A percentile compares a stretch with the other conserved stretches of the same genome.
phyloP scores from a whole-genome alignment of 495 filamentous ascomycete species.

The Pseudevernia furfuracea region DNA sequence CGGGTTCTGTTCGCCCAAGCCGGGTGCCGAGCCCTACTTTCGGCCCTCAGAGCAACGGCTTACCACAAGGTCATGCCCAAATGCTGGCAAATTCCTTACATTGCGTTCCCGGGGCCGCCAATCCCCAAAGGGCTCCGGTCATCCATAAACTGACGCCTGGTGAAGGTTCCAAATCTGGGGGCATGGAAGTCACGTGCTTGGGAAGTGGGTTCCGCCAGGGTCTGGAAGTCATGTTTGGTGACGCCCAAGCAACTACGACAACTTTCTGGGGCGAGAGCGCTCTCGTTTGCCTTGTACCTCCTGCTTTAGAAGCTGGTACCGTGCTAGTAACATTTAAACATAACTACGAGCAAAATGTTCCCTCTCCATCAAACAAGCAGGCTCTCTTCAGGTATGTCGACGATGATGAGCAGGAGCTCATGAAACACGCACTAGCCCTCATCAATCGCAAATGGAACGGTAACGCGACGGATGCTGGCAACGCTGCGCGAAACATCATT shows the following conservation, averaged over 20 bases:
- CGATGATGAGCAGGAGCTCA: slow-evolving; percentile 64
- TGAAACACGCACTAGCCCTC: slow-evolving; percentile 50
- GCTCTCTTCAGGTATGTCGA: slow-evolving; percentile 73
- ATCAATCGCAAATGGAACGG: slow-evolving; percentile 51
- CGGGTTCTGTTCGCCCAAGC: slow-evolving; percentile 53
- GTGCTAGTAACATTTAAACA: slow-evolving; percentile 71
- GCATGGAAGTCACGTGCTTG: slow-evolving; percentile 75
- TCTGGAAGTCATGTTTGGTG: slow-evolving; percentile 81
- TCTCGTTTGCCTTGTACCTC: slow-evolving; percentile 78
- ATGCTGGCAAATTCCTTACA: slow-evolving; percentile 32
- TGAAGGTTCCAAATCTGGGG: slow-evolving; percentile 73
- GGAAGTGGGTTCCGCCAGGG: slow-evolving; percentile 73
- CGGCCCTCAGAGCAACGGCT: slow-evolving; percentile 33
- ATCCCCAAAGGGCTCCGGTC: slow-evolving; percentile 41
- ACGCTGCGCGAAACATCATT: slow-evolving; percentile 50
- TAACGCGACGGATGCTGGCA: slow-evolving; percentile 40
- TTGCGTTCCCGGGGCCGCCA: slow-evolving; percentile 30
- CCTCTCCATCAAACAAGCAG: slow-evolving; percentile 46
- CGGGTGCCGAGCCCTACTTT: slow-evolving; percentile 43
- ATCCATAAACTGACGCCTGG: slow-evolving; percentile 73
- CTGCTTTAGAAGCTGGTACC: slow-evolving; percentile 56
- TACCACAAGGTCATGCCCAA: slow-evolving; percentile 28
- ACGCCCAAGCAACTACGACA: slow-evolving; percentile 65
- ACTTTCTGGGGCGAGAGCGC: slow-evolving; percentile 76
- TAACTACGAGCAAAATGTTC: slow-evolving; percentile 43